Evolutionary conservation across 352 stramenopile genomes (phyloP).

Genomic region (Globisporangium irregulare): DNA sequence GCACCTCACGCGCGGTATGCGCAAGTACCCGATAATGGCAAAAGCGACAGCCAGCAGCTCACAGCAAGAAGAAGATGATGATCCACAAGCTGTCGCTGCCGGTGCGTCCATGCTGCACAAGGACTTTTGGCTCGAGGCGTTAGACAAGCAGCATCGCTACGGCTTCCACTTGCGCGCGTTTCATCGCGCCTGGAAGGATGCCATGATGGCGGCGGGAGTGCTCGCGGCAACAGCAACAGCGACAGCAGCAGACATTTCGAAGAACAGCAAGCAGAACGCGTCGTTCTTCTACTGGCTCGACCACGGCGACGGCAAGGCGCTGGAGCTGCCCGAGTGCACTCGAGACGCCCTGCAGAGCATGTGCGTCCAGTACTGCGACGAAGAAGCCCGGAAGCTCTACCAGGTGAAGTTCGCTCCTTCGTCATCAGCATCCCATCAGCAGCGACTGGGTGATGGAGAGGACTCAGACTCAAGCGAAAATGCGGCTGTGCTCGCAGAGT

Average conservation of each 20-base stretch:
- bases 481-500: slow-evolving; percentile 24
- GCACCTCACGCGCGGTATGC: slow-evolving; percentile 31
- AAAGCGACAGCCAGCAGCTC: neutral
- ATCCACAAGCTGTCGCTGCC: neutral
- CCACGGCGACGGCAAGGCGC: slow-evolving; percentile 34
- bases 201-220: slow-evolving; percentile 20
- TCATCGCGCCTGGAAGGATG: slow-evolving; percentile 56
- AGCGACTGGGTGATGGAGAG: neutral
- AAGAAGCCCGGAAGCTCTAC: slow-evolving; percentile 35
- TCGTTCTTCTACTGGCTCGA: slow-evolving; percentile 81
- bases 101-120: slow-evolving; percentile 45
- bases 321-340: slow-evolving; percentile 57
- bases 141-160: slow-evolving; percentile 73
- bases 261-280: slow-evolving; percentile 15
- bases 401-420: slow-evolving; percentile 38
- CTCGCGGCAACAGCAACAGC: no score
- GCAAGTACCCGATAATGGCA: slow-evolving; percentile 17
- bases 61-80: neutral
- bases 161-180: slow-evolving; percentile 67
- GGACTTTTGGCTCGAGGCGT: slow-evolving; percentile 74
- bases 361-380: slow-evolving; percentile 53
- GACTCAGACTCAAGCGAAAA: no score
- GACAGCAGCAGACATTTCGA: neutral
- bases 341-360: slow-evolving; percentile 40
- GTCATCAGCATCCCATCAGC: neutral